Base-by-base conservation (phyloP, 1,139 yeast genomes). In the Blastobotrys buckinghamii region DNA sequence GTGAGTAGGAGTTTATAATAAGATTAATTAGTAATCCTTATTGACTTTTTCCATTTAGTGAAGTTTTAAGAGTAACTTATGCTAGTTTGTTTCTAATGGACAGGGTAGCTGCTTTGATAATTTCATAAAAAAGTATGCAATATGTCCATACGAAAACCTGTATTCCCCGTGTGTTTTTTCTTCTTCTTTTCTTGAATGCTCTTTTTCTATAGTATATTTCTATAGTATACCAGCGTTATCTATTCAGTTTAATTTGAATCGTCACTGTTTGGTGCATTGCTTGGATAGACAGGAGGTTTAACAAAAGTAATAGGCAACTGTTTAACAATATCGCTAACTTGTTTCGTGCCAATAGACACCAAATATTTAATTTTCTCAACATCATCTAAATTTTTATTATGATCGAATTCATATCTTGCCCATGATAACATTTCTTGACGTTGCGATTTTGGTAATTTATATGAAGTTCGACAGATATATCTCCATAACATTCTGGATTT, bases 321-420 rank as follows among this genome's bases (percentile, higher is more conserved):
- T 20, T 60, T 59, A 20, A 59, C 68, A 59, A 65, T 58, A 20
- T 59, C 60, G 26, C 65, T 61, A 10, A 65, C 64, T 35, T 68
- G 60, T 48, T 64, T 62, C 2, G 67, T 59, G 2, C 71, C 71
- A 29, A 56, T 63, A n/a, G 68, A 55, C 1, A 65, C 67, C 9
- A 64, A 54, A 47, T 59, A 67, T 42, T 60, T 55, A 45, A 67
- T 67, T 42, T 60, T 44, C 42, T 52, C 58, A 7, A 56, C 54
- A 47, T 67, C 70, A 0, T 61, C 56, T 42, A 59, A 69, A 26
- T 57, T 40, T 40, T 56, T 51, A 52, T 66, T 60, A 12, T 56
- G 53, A 4, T 59, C 60, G 49, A 67, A 68, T 49, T 68, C 72
- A 2, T 60, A 50, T 9, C 70, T 55, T 10, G 72, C 72, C 68